phyloP scores from a whole-genome alignment of 345 rosid genomes.

The Atalantia buxifolia region DNA sequence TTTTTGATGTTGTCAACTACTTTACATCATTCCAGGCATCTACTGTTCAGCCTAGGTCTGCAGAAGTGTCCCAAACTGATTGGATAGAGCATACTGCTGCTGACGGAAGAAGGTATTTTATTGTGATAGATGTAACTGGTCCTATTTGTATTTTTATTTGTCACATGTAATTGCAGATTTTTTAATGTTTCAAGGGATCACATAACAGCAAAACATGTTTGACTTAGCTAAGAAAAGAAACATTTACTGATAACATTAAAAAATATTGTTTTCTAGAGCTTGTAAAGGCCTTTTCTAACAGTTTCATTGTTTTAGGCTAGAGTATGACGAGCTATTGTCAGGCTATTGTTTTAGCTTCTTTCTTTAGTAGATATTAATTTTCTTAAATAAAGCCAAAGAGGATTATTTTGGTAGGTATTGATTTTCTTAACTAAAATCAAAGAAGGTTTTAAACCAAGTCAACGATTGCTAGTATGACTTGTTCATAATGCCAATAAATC shows the following conservation, averaged over 20 bases:
- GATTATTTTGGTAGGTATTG: neutral
- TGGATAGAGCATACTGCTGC: slow-evolving; percentile 89
- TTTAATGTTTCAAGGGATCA: neutral
- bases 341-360: neutral
- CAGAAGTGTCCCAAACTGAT: slow-evolving; percentile 45
- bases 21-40: slow-evolving; percentile 35
- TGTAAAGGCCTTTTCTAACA: neutral
- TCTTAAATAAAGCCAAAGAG: neutral
- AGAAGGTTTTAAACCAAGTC: neutral
- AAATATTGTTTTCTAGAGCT: neutral
- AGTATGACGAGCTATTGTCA: neutral
- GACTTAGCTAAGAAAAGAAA: neutral
- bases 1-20: slow-evolving; percentile 1
- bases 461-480: neutral
- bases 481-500: neutral
- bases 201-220: neutral
- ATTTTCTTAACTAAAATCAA: neutral
- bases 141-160: neutral
- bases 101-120: slow-evolving; percentile 73
- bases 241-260: neutral
- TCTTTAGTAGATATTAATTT: neutral
- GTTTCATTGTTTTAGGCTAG: neutral
- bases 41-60: slow-evolving; percentile 36
- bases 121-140: neutral
- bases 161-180: slow-evolving; percentile 1